Evolutionary conservation across 2,329 filamentous ascomycete species (phyloP), one percentile per base, ranked within the genome.

Genomic region (Proliferodiscus dingleyae): DNA sequence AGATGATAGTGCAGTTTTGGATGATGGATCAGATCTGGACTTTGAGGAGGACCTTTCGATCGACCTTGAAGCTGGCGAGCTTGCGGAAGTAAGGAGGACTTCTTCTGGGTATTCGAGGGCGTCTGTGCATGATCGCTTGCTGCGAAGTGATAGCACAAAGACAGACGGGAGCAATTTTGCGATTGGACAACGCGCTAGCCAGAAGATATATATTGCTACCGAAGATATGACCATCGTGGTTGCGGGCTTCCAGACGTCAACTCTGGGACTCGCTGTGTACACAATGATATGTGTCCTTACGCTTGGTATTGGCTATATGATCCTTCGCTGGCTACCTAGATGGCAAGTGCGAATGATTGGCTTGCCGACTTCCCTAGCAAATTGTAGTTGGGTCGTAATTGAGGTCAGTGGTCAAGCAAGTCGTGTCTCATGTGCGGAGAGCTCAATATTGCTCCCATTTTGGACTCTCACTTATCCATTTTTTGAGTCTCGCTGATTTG

Each of bases 211-310:
- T 66, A 89, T 98, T 67, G 74, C 82, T 47, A 95, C 88, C 33
- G 93, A 98, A 66, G 93, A 98, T 64, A 72, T 98, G 53, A 96
- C 89, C 1, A 89, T 96, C 58, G 91, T 90, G 22, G 81, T 97
- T 61, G 89, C 91, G 19, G 93, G 93, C 0, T 98, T 97, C 66
- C 81, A 77, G 40, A 96, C 89, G 3, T 91, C 85, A 52, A 65
- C 68, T 3, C 50, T 80, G 11, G 89, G 93, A 1, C 85, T 82
- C 58, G 65, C 75, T 2, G 52, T 81, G 0, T 97, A 97, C 63
- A 57, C 83, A 3, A 57, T 74, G 7, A 67, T 95, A 5, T 97
- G 89, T 58, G 57, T 85, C 13, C 61, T 81, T 4, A 89, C 89
- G 0, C 68, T 81, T 15, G 93, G 93, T 2, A 62, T 95, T 28